These are phyloP conservation scores for Candida maltosa DNA, from an alignment of 805 yeast species.

Conservation along the genomic window DNA sequence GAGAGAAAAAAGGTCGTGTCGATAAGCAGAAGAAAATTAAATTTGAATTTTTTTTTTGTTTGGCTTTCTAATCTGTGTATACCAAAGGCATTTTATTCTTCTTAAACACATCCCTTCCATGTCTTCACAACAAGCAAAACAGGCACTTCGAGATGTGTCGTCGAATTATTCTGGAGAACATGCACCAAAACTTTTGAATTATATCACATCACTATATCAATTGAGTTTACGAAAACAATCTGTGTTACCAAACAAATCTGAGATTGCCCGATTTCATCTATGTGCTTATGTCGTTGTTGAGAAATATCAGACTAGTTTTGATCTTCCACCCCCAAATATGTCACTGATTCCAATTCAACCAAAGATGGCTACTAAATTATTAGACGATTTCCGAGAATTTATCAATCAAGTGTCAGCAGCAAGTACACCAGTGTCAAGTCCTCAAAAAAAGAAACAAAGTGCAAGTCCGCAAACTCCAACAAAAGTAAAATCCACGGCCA, in stretches of 20 bases:
- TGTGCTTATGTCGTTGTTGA: conserved; percentile 64
- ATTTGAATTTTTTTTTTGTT: not conserved
- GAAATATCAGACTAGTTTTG: conserved; percentile 38
- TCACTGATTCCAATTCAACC: conserved; percentile 60
- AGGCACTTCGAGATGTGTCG: conserved; percentile 45
- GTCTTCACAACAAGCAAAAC: conserved; percentile 18
- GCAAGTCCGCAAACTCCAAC: conserved; percentile 16
- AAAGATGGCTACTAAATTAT: conserved; percentile 34
- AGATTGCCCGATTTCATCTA: conserved; percentile 63
- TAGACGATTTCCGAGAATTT: conserved; percentile 44
- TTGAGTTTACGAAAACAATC: conserved; percentile 51
- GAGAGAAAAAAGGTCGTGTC: no score
- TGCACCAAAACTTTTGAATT: conserved; percentile 5
- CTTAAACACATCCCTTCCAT: conserved; percentile 1
- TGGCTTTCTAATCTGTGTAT: not conserved
- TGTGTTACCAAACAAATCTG: conserved; percentile 49
- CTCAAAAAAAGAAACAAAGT: conserved; percentile 19
- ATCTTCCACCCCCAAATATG: conserved; percentile 47
- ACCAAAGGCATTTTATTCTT: not conserved
- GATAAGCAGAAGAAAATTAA: not conserved
- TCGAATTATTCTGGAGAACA: conserved; percentile 37
- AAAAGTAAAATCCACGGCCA: conserved; percentile 24
- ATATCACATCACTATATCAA: conserved; percentile 44
- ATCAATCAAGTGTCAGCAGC: conserved; percentile 22
- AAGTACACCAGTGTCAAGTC: conserved; percentile 17